Evolutionary conservation across 306 rosid species (phyloP).

Genomic region (Cicer judaicum): DNA sequence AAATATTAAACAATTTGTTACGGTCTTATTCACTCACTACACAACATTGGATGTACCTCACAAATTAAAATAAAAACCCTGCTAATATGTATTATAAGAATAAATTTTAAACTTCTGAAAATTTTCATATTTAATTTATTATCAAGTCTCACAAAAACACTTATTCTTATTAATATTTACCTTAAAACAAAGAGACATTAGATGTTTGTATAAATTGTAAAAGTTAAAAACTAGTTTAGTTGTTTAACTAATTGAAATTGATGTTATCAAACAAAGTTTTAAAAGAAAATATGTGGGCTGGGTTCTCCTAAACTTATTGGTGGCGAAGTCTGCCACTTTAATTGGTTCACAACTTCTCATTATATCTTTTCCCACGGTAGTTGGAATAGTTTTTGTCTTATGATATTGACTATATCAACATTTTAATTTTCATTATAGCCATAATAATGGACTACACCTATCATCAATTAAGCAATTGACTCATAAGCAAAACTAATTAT

Average conservation of each 20-base stretch:
- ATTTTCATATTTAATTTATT: too few relatives aligned
- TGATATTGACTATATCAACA: conserved; percentile 34
- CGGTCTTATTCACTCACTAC: too few relatives aligned
- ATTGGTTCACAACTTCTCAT: conserved; percentile 15
- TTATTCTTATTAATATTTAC: too few relatives aligned
- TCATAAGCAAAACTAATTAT: not conserved
- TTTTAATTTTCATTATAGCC: not conserved
- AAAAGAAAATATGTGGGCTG: conserved; percentile 30
- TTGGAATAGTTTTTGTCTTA: conserved; percentile 46
- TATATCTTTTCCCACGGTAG: conserved; percentile 33
- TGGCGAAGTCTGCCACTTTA: conserved; percentile 17
- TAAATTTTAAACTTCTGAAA: too few relatives aligned
- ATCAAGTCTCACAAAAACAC: too few relatives aligned
- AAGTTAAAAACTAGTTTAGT: not conserved
- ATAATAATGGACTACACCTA: not conserved
- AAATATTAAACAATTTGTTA: too few relatives aligned
- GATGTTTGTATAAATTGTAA: not conserved
- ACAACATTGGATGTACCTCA: too few relatives aligned
- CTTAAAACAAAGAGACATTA: too few relatives aligned
- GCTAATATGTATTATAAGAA: too few relatives aligned
- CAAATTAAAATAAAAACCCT: too few relatives aligned
- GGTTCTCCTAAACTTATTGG: conserved; percentile 22
- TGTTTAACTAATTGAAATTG: not conserved
- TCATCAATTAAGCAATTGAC: conserved; percentile 18
- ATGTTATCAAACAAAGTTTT: not conserved